Percentiles rank a stretch among this genome's conserved stretches.
Conservation (phyloP, 1,284 basidiomycete species). For the Ustilago cynodontis region DNA sequence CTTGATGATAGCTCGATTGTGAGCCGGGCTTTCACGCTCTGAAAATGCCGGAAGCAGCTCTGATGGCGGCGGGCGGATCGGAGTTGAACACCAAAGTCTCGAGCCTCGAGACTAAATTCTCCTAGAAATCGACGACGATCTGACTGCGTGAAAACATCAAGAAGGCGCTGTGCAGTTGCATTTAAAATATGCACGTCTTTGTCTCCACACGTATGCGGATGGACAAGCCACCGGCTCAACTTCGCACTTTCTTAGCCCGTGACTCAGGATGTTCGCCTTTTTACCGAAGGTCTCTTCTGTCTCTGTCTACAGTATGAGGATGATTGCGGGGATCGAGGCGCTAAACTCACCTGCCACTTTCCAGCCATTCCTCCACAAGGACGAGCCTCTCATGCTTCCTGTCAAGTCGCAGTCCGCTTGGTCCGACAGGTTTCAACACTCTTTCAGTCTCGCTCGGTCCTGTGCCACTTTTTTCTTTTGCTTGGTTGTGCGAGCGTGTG, state of each 20-base stretch:
- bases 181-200: background rate
- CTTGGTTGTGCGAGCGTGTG: background rate
- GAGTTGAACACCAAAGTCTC: constrained; percentile 14
- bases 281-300: too few relatives aligned
- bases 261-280: background rate
- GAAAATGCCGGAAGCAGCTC: constrained; percentile 12
- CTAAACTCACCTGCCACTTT: constrained; percentile 9
- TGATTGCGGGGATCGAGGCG: constrained; percentile 40
- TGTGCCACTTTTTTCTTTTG: constrained; percentile 10
- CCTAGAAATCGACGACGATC: background rate
- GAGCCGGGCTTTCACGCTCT: constrained; percentile 40
- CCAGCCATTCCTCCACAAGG: constrained; percentile 5
- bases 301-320: background rate
- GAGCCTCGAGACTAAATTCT: background rate
- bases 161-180: constrained; percentile 11
- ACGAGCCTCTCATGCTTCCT: too few relatives aligned
- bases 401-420: constrained; percentile 26
- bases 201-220: constrained; percentile 16
- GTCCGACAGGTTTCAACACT: constrained; percentile 42
- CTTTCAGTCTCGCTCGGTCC: constrained; percentile 4
- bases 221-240: constrained; percentile 27
- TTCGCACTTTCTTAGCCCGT: constrained; percentile 3
- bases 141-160: constrained; percentile 2
- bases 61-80: constrained; percentile 34
- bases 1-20: background rate